Conservation (phyloP, 768 basidiomycete genomes). For the Podaxis sp. region DNA sequence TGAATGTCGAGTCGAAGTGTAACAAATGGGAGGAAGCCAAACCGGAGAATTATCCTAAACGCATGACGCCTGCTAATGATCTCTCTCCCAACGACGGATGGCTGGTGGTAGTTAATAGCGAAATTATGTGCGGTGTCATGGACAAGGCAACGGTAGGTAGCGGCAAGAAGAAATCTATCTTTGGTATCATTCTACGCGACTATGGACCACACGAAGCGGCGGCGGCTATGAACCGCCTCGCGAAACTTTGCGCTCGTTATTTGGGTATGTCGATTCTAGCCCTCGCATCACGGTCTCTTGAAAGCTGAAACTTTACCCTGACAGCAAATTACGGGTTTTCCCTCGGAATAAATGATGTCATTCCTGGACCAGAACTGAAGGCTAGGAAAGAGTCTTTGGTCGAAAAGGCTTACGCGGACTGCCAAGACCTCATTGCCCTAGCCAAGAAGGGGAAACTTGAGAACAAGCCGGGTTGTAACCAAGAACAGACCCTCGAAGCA, state of each 20-base stretch:
- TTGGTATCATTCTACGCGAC: constrained; percentile 95
- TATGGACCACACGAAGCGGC: constrained; percentile 96
- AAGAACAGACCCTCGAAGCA: constrained; percentile 97
- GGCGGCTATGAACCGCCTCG: constrained; percentile 91
- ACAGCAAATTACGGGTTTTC: constrained; percentile 98
- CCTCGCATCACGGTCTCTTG: neutral
- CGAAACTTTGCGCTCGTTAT: constrained; percentile 94
- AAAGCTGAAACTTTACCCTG: neutral
- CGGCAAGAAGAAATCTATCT: constrained; percentile 99
- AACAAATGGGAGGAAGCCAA: constrained; percentile 84
- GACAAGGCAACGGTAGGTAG: constrained; percentile 97
- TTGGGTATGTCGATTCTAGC: constrained; percentile 54
- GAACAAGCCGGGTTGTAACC: constrained; percentile 97
- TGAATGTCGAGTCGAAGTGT: constrained; percentile 97
- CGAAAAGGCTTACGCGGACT: constrained; percentile 84
- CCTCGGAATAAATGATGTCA: constrained; percentile 97
- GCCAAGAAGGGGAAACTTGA: constrained; percentile 91
- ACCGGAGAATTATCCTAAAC: constrained; percentile 54
- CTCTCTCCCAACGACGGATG: constrained; percentile 97
- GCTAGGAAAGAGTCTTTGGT: constrained; percentile 83
- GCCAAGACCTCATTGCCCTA: constrained; percentile 81
- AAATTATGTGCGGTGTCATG: constrained; percentile 99
- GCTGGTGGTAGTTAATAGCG: constrained; percentile 95
- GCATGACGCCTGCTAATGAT: constrained; percentile 70
- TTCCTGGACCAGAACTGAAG: constrained; percentile 85